phyloP scores from a whole-genome alignment of 768 basidiomycete genomes.

The Fistulinella prunicolor region DNA sequence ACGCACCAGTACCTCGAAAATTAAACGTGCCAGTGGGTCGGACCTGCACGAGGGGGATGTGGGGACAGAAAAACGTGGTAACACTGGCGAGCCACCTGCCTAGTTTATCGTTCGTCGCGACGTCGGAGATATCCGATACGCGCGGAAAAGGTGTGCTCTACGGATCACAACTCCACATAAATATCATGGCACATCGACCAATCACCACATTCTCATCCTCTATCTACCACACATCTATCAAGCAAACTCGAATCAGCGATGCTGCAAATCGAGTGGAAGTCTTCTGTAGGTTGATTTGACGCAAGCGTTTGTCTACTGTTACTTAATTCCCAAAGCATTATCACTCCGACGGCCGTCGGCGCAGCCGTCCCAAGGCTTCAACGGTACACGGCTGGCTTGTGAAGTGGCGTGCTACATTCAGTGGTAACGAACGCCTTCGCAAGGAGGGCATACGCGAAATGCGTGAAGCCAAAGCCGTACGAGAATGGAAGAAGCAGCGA shows the following conservation, averaged over 20 bases:
- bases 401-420: conserved; percentile 72
- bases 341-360: conserved; percentile 38
- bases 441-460: conserved; percentile 73
- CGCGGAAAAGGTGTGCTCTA: conserved; percentile 16
- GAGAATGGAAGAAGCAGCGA: conserved; percentile 29
- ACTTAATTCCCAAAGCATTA: conserved; percentile 24
- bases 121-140: conserved; percentile 17
- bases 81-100: not conserved
- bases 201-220: conserved; percentile 5
- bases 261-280: conserved; percentile 35
- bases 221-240: conserved; percentile 1
- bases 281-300: conserved; percentile 25
- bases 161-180: conserved; percentile 16
- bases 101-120: conserved; percentile 1
- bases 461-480: conserved; percentile 46
- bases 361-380: conserved; percentile 50
- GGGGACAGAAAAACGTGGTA: conserved; percentile 9
- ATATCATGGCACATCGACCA: conserved; percentile 2
- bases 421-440: conserved; percentile 58
- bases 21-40: conserved; percentile 5
- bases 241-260: conserved; percentile 8
- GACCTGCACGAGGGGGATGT: conserved; percentile 1
- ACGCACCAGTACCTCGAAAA: not conserved
- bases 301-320: not conserved
- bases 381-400: conserved; percentile 75